phyloP scores from a whole-genome alignment of 2,329 filamentous ascomycete species.

The Fusarium pseudograminearum region DNA sequence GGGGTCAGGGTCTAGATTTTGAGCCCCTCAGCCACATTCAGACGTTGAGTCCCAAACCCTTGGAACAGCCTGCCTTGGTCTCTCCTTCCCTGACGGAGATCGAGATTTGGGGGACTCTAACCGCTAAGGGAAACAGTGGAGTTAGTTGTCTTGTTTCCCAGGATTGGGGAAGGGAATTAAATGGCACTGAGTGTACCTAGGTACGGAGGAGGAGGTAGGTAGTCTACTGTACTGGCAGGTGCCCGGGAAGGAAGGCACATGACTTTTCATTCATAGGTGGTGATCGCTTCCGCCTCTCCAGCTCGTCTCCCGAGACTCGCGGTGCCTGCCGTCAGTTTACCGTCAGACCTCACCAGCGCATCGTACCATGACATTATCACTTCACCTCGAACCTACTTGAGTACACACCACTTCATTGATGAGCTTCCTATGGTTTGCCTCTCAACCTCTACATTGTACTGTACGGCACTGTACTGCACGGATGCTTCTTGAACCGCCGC shows the following conservation, averaged over 20 bases:
- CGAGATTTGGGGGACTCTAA: constrained; percentile 29
- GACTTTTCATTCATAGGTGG: constrained; percentile 4
- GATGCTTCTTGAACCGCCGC: constrained; percentile 16
- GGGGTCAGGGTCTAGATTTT: constrained; percentile 37
- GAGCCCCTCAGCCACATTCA: constrained; percentile 36
- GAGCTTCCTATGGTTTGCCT: constrained; percentile 3
- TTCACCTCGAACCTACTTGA: neutral
- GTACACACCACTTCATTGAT: neutral
- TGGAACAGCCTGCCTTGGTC: constrained; percentile 17
- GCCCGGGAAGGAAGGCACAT: constrained; percentile 21
- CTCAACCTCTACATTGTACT: neutral
- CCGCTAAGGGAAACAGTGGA: neutral
- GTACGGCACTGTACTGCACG: constrained; percentile 4
- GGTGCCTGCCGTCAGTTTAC: neutral
- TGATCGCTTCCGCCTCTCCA: neutral
- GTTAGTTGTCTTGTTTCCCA: constrained; percentile 2
- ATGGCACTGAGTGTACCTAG: neutral
- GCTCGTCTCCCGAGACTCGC: neutral
- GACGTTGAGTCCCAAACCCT: constrained; percentile 35
- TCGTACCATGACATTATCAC: constrained; percentile 6
- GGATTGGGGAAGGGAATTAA: constrained; percentile 12
- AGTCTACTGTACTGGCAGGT: neutral
- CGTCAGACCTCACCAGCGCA: neutral
- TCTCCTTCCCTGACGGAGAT: constrained; percentile 32
- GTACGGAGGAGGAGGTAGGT: neutral